Conservation (phyloP, 495 filamentous ascomycete genomes). For the Penicillium verhagenii region DNA sequence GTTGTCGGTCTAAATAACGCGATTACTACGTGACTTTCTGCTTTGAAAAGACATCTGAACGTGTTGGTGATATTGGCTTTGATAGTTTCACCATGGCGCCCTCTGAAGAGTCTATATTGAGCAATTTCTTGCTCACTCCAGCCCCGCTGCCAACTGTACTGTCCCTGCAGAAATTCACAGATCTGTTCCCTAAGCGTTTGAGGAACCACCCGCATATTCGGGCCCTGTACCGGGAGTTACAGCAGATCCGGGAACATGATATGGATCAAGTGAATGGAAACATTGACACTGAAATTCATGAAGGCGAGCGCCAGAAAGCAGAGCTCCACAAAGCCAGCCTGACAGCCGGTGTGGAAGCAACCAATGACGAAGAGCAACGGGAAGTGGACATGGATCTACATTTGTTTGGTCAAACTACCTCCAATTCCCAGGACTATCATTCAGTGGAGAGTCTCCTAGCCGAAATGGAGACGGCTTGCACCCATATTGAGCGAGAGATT, state of each 20-base stretch:
- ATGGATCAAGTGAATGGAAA: conserved; percentile 66
- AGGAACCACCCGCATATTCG: conserved; percentile 70
- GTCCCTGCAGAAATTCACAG: conserved; percentile 70
- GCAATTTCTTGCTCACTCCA: conserved; percentile 73
- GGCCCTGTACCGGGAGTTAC: conserved; percentile 75
- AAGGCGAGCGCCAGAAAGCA: conserved; percentile 60
- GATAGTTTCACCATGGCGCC: conserved; percentile 56
- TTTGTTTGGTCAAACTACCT: conserved; percentile 61
- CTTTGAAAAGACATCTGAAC: not conserved
- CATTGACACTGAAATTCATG: conserved; percentile 64
- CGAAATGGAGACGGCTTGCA: conserved; percentile 64
- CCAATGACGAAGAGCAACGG: conserved; percentile 57
- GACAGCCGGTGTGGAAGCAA: conserved; percentile 52
- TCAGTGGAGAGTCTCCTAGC: conserved; percentile 62
- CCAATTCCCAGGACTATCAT: conserved; percentile 47
- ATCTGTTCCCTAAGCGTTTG: conserved; percentile 69
- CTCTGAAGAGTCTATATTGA: conserved; percentile 68
- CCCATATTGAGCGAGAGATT: conserved; percentile 66
- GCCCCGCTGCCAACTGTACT: conserved; percentile 70
- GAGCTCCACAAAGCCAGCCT: conserved; percentile 57
- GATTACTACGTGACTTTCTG: not conserved
- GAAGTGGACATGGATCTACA: conserved; percentile 71
- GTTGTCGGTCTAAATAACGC: not conserved
- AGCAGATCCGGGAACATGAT: conserved; percentile 65
- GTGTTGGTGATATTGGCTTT: not conserved